Conservation (phyloP, 495 filamentous ascomycete genomes). For the Tuber umbilicatum region DNA sequence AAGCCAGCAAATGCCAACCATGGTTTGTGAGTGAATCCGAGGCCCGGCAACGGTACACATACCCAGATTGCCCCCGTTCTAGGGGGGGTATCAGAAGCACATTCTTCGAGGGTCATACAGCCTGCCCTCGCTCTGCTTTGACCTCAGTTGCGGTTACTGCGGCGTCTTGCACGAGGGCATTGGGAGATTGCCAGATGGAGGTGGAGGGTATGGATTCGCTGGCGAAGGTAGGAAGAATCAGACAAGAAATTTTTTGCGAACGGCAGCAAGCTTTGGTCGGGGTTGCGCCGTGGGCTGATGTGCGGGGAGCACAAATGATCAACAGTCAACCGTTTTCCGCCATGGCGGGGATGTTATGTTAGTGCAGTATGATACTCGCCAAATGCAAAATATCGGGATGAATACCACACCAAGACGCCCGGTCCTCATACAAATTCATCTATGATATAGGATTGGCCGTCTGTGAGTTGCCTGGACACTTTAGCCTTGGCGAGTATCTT, state of each 20-base stretch:
- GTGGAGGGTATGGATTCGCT: neutral
- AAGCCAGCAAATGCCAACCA: neutral
- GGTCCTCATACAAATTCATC: too few relatives aligned
- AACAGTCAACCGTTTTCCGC: neutral
- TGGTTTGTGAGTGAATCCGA: neutral
- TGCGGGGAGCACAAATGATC: neutral
- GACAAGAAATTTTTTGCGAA: neutral
- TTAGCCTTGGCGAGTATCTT: too few relatives aligned
- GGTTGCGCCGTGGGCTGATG: neutral
- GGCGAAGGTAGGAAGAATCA: neutral
- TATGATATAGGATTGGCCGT: too few relatives aligned
- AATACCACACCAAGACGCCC: too few relatives aligned
- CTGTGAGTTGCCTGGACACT: too few relatives aligned
- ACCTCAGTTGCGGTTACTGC: neutral
- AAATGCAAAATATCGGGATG: too few relatives aligned
- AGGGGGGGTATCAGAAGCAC: neutral
- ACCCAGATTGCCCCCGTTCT: neutral
- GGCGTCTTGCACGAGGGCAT: neutral
- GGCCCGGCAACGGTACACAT: neutral
- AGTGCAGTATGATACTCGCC: too few relatives aligned
- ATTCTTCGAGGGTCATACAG: too few relatives aligned
- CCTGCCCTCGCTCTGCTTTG: too few relatives aligned
- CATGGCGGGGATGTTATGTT: rapidly evolving
- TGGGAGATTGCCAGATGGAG: neutral
- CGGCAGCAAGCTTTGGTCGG: neutral